Conservation (phyloP, 1,284 basidiomycete genomes). For the Cutaneotrichosporon cavernicola region DNA sequence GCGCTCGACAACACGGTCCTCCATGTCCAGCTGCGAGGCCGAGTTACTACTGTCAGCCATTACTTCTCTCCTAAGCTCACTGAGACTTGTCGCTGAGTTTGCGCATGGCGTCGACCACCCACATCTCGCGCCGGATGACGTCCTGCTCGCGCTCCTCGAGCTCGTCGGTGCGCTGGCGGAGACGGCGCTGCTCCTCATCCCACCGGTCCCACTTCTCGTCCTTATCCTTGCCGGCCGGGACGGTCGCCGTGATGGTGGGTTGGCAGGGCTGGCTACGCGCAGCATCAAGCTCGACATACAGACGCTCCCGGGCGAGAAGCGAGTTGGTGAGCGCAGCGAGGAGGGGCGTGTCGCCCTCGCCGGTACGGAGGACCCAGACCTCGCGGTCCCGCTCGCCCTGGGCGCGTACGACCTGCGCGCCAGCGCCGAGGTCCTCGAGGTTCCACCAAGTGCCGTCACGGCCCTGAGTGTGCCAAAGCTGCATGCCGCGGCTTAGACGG, state of each 20-base stretch:
- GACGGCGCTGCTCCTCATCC: conserved; percentile 19
- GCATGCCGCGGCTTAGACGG: conserved; percentile 27
- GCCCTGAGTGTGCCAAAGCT: conserved; percentile 34
- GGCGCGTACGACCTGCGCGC: conserved; percentile 40
- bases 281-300: conserved; percentile 31
- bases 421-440: conserved; percentile 42
- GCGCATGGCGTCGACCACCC: conserved; percentile 49
- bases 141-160: conserved; percentile 46
- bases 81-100: conserved; percentile 45
- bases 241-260: neutral
- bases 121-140: conserved; percentile 43
- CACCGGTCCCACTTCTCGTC: conserved; percentile 15
- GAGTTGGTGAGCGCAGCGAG: conserved; percentile 39
- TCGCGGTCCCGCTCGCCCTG: conserved; percentile 31
- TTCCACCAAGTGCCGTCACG: conserved; percentile 34
- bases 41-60: conserved; percentile 28
- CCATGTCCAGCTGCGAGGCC: conserved; percentile 45
- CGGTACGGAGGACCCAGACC: conserved; percentile 44
- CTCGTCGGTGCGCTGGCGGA: conserved; percentile 35
- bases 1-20: conserved; percentile 47
- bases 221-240: neutral
- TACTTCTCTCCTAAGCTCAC: conserved; percentile 23
- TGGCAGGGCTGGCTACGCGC: conserved; percentile 19
- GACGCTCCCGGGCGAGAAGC: conserved; percentile 37
- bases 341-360: conserved; percentile 21